phyloP scores from a whole-genome alignment of 495 filamentous ascomycete species.

The Mycothermus thermophilus region DNA sequence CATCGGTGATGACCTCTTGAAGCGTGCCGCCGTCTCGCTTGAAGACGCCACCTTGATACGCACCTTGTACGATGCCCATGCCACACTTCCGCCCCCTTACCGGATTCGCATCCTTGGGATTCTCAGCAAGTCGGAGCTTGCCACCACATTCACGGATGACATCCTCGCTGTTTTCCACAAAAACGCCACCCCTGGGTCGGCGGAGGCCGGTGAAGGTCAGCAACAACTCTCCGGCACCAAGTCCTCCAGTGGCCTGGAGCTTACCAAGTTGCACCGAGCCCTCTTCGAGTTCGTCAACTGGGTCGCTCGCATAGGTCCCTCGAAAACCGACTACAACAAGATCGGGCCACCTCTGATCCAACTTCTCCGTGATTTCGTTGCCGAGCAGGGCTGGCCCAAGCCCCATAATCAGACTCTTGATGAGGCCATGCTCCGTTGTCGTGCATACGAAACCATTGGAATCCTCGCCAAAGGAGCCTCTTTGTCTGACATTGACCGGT shows the following conservation, averaged over 20 bases:
- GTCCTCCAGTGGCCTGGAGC: constrained; percentile 17
- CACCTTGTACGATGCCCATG: constrained; percentile 56
- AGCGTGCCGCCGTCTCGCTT: constrained; percentile 54
- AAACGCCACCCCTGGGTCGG: constrained; percentile 9
- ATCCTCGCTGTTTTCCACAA: constrained; percentile 30
- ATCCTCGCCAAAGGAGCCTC: constrained; percentile 49
- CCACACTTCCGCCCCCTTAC: constrained; percentile 53
- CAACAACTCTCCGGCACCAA: constrained; percentile 10
- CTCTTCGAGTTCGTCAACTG: constrained; percentile 85
- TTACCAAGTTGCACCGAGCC: constrained; percentile 49
- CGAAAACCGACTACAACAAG: constrained; percentile 32
- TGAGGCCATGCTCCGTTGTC: constrained; percentile 50
- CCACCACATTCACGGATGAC: constrained; percentile 47
- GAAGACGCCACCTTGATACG: constrained; percentile 53
- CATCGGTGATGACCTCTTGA: constrained; percentile 71
- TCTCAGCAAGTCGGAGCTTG: constrained; percentile 59
- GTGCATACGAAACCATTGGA: constrained; percentile 76
- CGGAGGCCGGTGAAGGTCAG: constrained; percentile 11
- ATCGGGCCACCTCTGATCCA: constrained; percentile 60
- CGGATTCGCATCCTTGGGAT: constrained; percentile 60
- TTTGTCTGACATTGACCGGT: constrained; percentile 36
- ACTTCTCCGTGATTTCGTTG: constrained; percentile 59
- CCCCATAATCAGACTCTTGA: constrained; percentile 41
- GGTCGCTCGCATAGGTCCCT: constrained; percentile 61
- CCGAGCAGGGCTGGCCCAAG: constrained; percentile 72